A percentile compares a stretch with the other conserved stretches of the same genome.
Evolutionary conservation across 768 basidiomycete species (phyloP).

Genomic region (Asterophora parasitica): DNA sequence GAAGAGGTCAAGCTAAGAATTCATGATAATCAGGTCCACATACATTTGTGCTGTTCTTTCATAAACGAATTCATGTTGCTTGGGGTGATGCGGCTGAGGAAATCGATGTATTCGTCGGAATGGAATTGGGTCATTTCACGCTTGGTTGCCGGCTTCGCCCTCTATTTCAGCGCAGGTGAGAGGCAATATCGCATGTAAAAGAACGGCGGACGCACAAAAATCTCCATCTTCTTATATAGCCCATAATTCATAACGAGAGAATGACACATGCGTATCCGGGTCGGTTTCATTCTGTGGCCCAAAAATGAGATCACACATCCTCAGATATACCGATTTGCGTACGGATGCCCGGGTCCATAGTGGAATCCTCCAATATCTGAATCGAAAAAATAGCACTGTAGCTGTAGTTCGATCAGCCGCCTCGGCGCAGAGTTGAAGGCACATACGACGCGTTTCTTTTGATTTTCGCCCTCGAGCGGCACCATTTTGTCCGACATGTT

Average conservation of each 20-base stretch:
- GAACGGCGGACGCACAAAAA: conserved; percentile 75
- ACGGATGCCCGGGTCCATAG: conserved; percentile 98
- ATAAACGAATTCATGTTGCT: conserved; percentile 92
- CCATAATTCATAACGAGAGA: conserved; percentile 99
- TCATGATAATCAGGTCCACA: conserved; percentile 18
- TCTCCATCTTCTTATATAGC: conserved; percentile 99
- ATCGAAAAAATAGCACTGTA: conserved; percentile 98
- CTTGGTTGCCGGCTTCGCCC: conserved; percentile 98
- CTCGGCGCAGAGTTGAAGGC: conserved; percentile 12
- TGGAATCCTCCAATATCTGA: conserved; percentile 99
- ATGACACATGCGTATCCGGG: conserved; percentile 98
- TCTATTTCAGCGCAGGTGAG: conserved; percentile 38
- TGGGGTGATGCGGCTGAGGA: conserved; percentile 88
- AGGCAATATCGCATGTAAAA: not conserved
- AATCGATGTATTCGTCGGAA: conserved; percentile 98
- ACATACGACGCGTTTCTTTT: conserved; percentile 86
- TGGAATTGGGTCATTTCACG: conserved; percentile 99
- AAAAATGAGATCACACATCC: conserved; percentile 11
- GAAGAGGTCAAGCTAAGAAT: not conserved
- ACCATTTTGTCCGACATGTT: conserved; percentile 50
- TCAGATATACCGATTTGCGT: conserved; percentile 4
- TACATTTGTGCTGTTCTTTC: conserved; percentile 96
- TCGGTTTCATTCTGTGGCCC: conserved; percentile 83
- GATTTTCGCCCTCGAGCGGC: conserved; percentile 65
- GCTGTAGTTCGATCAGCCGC: conserved; percentile 7